Conservation (phyloP, 768 basidiomycete genomes). For the Lentinula sp. region DNA sequence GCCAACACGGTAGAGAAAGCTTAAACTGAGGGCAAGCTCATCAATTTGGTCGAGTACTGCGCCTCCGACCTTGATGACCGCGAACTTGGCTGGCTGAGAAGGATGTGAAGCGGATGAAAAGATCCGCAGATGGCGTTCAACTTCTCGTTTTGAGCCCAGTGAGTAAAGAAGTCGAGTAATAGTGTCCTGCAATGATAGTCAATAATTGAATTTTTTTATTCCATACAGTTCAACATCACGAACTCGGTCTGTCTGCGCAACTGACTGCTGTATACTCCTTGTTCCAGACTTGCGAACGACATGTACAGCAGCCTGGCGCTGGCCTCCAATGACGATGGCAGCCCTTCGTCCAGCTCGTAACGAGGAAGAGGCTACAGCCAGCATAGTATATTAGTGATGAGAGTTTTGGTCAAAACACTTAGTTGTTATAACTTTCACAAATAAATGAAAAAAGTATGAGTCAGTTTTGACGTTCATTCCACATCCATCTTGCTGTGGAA, state of each 20-base stretch:
- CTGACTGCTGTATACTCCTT: conserved; percentile 44
- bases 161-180: conserved; percentile 96
- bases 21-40: conserved; percentile 90
- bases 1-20: conserved; percentile 94
- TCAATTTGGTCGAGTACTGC: conserved; percentile 90
- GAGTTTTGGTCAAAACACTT: neutral
- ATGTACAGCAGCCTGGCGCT: conserved; percentile 35
- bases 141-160: conserved; percentile 94
- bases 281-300: conserved; percentile 30
- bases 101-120: conserved; percentile 92
- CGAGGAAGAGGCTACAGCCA: conserved; percentile 5
- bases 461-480: neutral
- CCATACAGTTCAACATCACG: neutral
- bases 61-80: conserved; percentile 97
- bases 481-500: neutral
- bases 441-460: neutral
- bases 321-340: conserved; percentile 38
- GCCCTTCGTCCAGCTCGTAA: conserved; percentile 35
- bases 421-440: neutral
- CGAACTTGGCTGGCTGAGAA: conserved; percentile 89
- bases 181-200: conserved; percentile 64
- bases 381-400: neutral
- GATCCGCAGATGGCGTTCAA: conserved; percentile 96
- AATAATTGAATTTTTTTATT: neutral
- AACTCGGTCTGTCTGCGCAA: conserved; percentile 73